Percentiles rank a stretch among this genome's conserved stretches.
Conservation (phyloP, 148 eudicot genomes). For the Vaccinium myrtillus region DNA sequence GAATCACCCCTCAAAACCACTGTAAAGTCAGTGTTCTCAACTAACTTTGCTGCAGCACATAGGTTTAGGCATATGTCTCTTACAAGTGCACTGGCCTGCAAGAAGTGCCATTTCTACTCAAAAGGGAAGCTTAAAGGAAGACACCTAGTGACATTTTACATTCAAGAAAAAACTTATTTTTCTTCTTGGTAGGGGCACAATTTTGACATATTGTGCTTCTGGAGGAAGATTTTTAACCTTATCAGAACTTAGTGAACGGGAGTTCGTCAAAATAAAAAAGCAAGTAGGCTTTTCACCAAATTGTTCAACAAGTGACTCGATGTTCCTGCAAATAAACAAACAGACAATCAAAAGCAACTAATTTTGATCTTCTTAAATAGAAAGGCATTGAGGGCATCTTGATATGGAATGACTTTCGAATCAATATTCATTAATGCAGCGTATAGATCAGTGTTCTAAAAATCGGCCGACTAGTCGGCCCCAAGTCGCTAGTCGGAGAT, state of each 20-base stretch:
- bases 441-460: not conserved
- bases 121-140: not conserved
- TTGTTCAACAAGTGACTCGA: slow-evolving; percentile 69
- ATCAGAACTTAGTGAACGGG: slow-evolving; percentile 73
- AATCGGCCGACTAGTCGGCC: too few relatives aligned
- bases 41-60: slow-evolving; percentile 62
- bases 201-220: not conserved
- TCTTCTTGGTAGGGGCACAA: not conserved
- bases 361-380: not conserved
- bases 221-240: slow-evolving; percentile 48
- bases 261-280: slow-evolving; percentile 96
- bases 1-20: slow-evolving; percentile 98
- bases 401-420: not conserved
- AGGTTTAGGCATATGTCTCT: slow-evolving; percentile 77
- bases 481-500: too few relatives aligned
- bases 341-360: not conserved
- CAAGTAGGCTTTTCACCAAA: slow-evolving; percentile 72
- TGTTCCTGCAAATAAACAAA: slow-evolving; percentile 50
- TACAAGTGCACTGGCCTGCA: slow-evolving; percentile 78
- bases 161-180: not conserved
- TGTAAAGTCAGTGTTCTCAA: slow-evolving; percentile 59
- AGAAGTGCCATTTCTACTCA: slow-evolving; percentile 19
- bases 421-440: not conserved
- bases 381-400: not conserved
- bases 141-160: slow-evolving; percentile 1